Evolutionary conservation across 1,284 basidiomycete genomes (phyloP), one percentile per base, ranked within the genome.

Genomic region (Sporisorium iseilematis-ciliati): DNA sequence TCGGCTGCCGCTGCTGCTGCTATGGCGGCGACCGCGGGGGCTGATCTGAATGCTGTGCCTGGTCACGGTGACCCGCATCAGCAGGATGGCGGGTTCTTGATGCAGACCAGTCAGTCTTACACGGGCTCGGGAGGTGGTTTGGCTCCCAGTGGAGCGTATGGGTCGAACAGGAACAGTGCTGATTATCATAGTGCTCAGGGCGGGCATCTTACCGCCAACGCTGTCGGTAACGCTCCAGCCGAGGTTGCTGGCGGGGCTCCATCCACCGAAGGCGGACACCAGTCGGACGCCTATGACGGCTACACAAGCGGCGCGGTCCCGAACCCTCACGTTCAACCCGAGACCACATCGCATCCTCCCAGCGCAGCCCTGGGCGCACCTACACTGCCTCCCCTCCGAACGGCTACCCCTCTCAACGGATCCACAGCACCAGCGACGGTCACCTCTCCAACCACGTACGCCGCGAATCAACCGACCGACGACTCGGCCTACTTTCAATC

Each of bases 401-500:
- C 70, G 1, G 64, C 77, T 3, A 73, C 77, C 25, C 77, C 77
- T 8, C 45, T 79, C 10, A 69, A 64, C 52, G 60, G 65, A 7
- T 53, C 58, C 7, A 54, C 61, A 12, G 20, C 10, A 16, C 33
- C 57, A 38, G 40, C 62, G 14, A 6, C 57, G 0, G 49, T 58
- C 4, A 49, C 65, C 4, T 63, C 75, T 1, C 75, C 72, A 3
- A 51, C 60, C 5, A 48, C 59, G n/a, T 63, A 77, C 29, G n/a
- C 43, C 3, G 25, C 54, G 12, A 40, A 26, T n/a, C 18, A 18
- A n/a, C n/a, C 29, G 0, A 52, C 65, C 4, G 75, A 78, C 26
- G 76, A 78, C 40, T 61, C 60, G 5, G 69, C 66, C 23, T 82
- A 82, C 61, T 80, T 78, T 60, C 76, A 77, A 35, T 70, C 75